Conservation (phyloP, 2,329 filamentous ascomycete species). For the Hortaea sp. region DNA sequence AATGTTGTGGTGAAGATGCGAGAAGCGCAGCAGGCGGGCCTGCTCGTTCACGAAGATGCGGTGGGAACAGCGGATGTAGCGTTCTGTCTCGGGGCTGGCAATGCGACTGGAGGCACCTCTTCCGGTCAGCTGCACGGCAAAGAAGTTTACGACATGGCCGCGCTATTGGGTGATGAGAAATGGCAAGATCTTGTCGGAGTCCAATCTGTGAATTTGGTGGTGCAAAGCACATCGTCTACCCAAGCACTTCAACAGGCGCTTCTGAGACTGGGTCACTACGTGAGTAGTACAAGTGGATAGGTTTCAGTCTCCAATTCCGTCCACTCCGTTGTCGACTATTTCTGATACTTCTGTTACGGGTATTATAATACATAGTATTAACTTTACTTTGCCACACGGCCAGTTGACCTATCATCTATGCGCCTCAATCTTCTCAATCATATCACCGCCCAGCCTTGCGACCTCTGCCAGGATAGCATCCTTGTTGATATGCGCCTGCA, state of each 20-base stretch:
- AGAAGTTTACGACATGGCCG: not conserved
- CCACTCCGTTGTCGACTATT: too few relatives aligned
- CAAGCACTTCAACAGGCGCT: too few relatives aligned
- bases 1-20: conserved; percentile 37
- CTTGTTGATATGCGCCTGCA: conserved; percentile 51
- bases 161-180: not conserved
- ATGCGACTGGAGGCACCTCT: not conserved
- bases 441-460: conserved; percentile 46
- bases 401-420: too few relatives aligned
- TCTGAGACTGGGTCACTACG: too few relatives aligned
- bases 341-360: too few relatives aligned
- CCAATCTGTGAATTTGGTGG: too few relatives aligned
- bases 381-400: too few relatives aligned
- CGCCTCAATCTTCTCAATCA: conserved; percentile 41
- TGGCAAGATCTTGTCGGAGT: not conserved
- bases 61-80: not conserved
- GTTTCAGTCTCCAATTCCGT: too few relatives aligned
- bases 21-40: not conserved
- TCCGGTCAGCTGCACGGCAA: not conserved
- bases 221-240: too few relatives aligned
- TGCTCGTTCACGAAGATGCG: not conserved
- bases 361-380: too few relatives aligned
- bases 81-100: not conserved
- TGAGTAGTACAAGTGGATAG: too few relatives aligned
- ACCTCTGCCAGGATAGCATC: conserved; percentile 63